Evolutionary conservation across 257 asterid species (phyloP), one percentile per base, ranked within the genome.

Genomic region (Solanum clarkiae): DNA sequence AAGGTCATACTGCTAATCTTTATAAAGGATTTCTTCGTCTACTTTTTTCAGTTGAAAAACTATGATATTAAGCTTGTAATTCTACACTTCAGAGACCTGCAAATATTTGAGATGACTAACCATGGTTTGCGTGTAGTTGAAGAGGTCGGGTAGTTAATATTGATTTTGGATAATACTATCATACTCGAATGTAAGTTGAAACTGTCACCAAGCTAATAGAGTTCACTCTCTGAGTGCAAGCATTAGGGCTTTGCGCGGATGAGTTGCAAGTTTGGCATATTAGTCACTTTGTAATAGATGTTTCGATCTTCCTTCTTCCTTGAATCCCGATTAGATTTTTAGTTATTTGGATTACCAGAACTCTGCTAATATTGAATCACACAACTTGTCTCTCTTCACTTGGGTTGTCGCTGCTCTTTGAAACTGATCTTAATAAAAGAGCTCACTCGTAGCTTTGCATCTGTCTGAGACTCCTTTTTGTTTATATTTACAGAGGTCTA

Each of bases 401-500:
- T 77, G n/a, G 82, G 62, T 53, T 75, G 59, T 74, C 59, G 20
- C 59, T 74, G 59, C 81, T 74, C n/a, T 74, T 22, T 74, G 81
- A 47, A 47, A 22, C 42, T 74, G 59, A 45, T 74, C 54, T 22
- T n/a, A 11, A 59, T 22, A 22, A 24, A 51, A 12, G 49, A 13
- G 81, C 51, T 51, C 15, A 24, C 45, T 9, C 2, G 0, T 15
- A 26, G 63, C 47, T 77, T 77, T 77, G 45, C 7, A 10, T 26
- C 47, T 77, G 3, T 51, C 42, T 77, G 82, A 75, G 44, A 26
- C 47, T 17, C n/a, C 60, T 15, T 90, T 32, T 44, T 77, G 26
- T 51, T 51, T 77, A 16, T 75, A 75, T 89, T 26, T 87, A 81
- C 86, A 97, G 99, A 29, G 80, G 90, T 93, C 71, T 88, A 92